Evolutionary conservation across 2,329 filamentous ascomycete genomes (phyloP).

Genomic region (Scedosporium apiospermum): DNA sequence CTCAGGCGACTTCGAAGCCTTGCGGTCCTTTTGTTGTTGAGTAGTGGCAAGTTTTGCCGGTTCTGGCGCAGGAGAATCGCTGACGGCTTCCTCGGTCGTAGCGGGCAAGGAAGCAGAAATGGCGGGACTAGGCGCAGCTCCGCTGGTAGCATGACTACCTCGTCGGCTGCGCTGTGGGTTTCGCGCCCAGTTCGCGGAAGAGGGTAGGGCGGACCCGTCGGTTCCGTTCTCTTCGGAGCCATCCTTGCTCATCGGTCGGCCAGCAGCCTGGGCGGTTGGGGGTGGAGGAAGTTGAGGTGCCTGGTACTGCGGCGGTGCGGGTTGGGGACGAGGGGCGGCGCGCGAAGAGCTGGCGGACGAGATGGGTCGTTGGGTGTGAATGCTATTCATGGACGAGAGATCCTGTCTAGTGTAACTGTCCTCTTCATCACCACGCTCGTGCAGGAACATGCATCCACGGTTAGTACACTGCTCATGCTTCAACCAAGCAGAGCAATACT

Average conservation of each 20-base stretch:
- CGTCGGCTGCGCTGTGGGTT: constrained; percentile 57
- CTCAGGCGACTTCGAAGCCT: constrained; percentile 6
- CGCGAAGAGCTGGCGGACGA: constrained; percentile 42
- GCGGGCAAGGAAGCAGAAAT: constrained; percentile 50
- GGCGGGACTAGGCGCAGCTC: constrained; percentile 73
- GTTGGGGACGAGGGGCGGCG: constrained; percentile 35
- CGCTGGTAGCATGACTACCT: constrained; percentile 73
- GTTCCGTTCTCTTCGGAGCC: constrained; percentile 55
- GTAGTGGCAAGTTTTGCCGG: constrained; percentile 12
- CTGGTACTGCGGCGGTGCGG: neutral
- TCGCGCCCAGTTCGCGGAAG: constrained; percentile 87
- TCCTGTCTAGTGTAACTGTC: constrained; percentile 95
- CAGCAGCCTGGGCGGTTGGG: constrained; percentile 53
- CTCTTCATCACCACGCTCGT: constrained; percentile 96
- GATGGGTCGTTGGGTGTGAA: constrained; percentile 66
- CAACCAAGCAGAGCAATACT: constrained; percentile 96
- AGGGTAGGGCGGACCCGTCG: constrained; percentile 83
- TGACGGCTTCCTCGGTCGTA: constrained; percentile 37
- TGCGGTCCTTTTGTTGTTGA: constrained; percentile 7
- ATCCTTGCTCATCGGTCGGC: constrained; percentile 68
- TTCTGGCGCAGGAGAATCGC: constrained; percentile 18
- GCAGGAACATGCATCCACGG: constrained; percentile 93
- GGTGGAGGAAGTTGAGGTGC: constrained; percentile 2
- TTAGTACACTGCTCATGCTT: constrained; percentile 93
- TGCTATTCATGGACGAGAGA: constrained; percentile 86